A percentile compares a stretch with the other conserved stretches of the same genome.
phyloP scores from a whole-genome alignment of 768 basidiomycete genomes.

The Tricholoma furcatifolium region DNA sequence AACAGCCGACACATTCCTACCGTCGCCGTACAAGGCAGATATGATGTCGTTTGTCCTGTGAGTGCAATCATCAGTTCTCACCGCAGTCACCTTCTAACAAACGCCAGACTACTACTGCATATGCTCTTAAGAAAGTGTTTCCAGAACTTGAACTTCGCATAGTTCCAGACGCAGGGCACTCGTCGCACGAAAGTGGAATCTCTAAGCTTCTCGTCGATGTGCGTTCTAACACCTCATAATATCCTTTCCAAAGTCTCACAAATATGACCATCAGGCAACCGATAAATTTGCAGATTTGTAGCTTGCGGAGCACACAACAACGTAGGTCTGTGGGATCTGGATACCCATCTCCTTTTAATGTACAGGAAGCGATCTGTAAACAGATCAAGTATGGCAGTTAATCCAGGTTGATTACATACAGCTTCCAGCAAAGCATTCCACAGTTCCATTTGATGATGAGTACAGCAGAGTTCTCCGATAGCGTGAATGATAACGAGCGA shows the following conservation, averaged over 20 bases:
- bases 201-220: constrained; percentile 73
- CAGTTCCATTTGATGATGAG: constrained; percentile 1
- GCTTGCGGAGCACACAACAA: too few species aligned
- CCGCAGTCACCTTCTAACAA: not conserved
- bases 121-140: constrained; percentile 78
- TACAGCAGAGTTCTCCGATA: constrained; percentile 8
- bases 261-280: constrained; percentile 32
- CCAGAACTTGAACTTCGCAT: constrained; percentile 76
- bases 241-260: not conserved
- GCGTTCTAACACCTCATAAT: constrained; percentile 8
- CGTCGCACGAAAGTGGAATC: constrained; percentile 71
- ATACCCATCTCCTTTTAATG: too few species aligned
- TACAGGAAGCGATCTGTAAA: too few species aligned
- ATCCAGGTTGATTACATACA: too few species aligned
- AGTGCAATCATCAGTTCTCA: constrained; percentile 17
- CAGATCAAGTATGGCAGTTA: too few species aligned
- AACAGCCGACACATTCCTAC: constrained; percentile 83
- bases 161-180: constrained; percentile 87
- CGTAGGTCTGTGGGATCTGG: too few species aligned
- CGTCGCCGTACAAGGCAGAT: constrained; percentile 81
- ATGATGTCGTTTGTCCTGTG: constrained; percentile 88
- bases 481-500: constrained; percentile 2
- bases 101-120: constrained; percentile 72
- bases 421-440: not conserved
- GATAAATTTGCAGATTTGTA: constrained; percentile 38